Conservation (phyloP, 495 filamentous ascomycete species). For the Cercophora samala region DNA sequence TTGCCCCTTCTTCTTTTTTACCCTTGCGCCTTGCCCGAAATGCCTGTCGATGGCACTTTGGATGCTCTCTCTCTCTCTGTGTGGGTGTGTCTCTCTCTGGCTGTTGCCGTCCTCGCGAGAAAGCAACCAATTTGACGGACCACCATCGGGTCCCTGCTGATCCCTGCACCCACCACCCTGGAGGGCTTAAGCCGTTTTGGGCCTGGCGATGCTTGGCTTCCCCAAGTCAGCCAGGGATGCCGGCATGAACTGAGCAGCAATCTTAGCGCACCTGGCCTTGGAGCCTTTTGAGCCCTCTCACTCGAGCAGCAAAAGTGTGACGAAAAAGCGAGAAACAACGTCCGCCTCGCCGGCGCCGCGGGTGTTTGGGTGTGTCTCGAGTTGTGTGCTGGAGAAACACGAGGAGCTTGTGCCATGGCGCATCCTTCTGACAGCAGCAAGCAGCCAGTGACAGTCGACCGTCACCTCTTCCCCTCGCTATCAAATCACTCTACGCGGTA, state of each 20-base stretch:
- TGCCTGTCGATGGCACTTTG: conserved; percentile 13
- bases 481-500: neutral
- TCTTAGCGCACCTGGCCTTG: neutral
- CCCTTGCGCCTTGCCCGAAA: conserved; percentile 14
- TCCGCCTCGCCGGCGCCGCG: neutral
- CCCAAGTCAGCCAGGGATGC: conserved; percentile 16
- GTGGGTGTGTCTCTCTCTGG: conserved; percentile 19
- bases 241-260: conserved; percentile 19
- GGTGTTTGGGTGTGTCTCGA: neutral
- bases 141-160: conserved; percentile 34
- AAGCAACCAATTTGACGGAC: conserved; percentile 38
- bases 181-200: conserved; percentile 30
- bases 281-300: neutral
- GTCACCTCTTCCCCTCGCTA: neutral
- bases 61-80: conserved; percentile 13
- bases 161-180: conserved; percentile 27
- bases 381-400: neutral
- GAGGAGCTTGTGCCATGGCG: neutral
- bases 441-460: conserved; percentile 4
- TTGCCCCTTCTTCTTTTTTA: conserved; percentile 11
- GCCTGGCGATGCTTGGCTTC: conserved; percentile 15
- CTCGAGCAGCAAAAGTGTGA: neutral
- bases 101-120: conserved; percentile 28
- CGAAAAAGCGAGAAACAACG: neutral
- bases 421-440: conserved; percentile 1